Evolutionary conservation across 257 asterid genomes (phyloP).

Genomic region (Plantago ovata): DNA sequence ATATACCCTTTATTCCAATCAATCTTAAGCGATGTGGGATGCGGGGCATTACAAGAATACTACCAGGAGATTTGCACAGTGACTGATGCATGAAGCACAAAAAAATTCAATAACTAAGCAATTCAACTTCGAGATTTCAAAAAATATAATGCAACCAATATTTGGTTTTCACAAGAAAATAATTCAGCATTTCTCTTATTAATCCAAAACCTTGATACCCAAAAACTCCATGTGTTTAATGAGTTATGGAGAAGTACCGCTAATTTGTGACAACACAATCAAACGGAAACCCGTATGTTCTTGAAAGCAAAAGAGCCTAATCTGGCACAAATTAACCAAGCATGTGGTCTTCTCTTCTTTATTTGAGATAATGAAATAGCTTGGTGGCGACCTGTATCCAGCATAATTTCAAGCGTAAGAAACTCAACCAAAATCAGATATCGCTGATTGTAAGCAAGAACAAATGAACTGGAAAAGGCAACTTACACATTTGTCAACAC

Average conservation of each 20-base stretch:
- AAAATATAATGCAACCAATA: constrained; percentile 19
- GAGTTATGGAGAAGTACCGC: constrained; percentile 12
- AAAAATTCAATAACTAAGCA: too few species aligned
- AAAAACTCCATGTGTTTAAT: constrained; percentile 17
- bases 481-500: constrained; percentile 62
- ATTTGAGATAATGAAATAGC: constrained; percentile 43
- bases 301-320: constrained; percentile 13
- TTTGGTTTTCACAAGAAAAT: background rate
- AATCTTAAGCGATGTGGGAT: too few species aligned
- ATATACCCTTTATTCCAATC: too few species aligned
- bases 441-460: background rate
- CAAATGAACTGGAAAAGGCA: background rate
- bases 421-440: background rate
- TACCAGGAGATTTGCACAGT: too few species aligned
- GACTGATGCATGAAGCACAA: too few species aligned
- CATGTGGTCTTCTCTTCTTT: constrained; percentile 15
- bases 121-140: too few species aligned
- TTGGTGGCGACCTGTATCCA: constrained; percentile 39
- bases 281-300: constrained; percentile 16
- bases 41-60: too few species aligned
- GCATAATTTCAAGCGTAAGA: constrained; percentile 11
- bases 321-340: constrained; percentile 16
- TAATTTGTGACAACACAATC: constrained; percentile 14
- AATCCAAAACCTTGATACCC: constrained; percentile 18
- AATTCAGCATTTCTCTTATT: constrained; percentile 21